Conservation (phyloP, 2,329 filamentous ascomycete species). For the Phialemonium atrogriseum region DNA sequence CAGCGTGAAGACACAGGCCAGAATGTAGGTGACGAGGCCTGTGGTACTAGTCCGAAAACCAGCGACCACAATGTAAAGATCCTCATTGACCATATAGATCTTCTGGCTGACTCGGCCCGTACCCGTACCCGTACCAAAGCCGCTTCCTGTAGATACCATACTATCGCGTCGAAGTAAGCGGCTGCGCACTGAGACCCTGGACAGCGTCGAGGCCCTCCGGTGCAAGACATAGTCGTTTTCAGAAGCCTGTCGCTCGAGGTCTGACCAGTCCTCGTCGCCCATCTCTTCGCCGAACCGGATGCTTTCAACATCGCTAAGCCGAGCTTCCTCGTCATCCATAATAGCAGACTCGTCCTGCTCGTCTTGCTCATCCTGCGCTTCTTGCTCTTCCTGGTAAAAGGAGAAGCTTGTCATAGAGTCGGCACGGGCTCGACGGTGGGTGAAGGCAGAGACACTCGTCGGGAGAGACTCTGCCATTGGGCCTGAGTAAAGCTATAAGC, state of each 20-base stretch:
- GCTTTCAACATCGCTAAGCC: slow-evolving; percentile 28
- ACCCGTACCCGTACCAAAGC: slow-evolving; percentile 46
- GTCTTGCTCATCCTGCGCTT: no score
- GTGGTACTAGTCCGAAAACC: slow-evolving; percentile 73
- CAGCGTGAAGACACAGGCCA: slow-evolving; percentile 62
- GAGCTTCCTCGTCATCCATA: slow-evolving; percentile 27
- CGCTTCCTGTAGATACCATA: slow-evolving; percentile 58
- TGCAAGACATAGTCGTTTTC: slow-evolving; percentile 42
- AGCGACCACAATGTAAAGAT: slow-evolving; percentile 86
- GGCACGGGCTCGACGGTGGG: slow-evolving; percentile 70
- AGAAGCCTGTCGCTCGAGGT: slow-evolving; percentile 21
- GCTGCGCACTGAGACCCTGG: slow-evolving; percentile 46
- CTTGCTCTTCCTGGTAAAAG: slow-evolving; percentile 77
- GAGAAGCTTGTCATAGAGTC: slow-evolving; percentile 85
- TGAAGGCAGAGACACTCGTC: slow-evolving; percentile 85
- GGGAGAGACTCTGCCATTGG: slow-evolving; percentile 95
- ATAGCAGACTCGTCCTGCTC: slow-evolving; percentile 34
- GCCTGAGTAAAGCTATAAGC: slow-evolving; percentile 66
- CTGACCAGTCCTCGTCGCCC: slow-evolving; percentile 28
- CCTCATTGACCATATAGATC: slow-evolving; percentile 86
- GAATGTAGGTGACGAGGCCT: slow-evolving; percentile 61
- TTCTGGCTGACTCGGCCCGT: slow-evolving; percentile 73
- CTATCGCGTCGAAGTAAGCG: slow-evolving; percentile 68
- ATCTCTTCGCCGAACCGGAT: slow-evolving; percentile 29
- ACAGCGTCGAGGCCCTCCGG: slow-evolving; percentile 55